A percentile compares a stretch with the other conserved stretches of the same genome.
Conservation (phyloP, 345 rosid species). For the Clarkia xantiana region DNA sequence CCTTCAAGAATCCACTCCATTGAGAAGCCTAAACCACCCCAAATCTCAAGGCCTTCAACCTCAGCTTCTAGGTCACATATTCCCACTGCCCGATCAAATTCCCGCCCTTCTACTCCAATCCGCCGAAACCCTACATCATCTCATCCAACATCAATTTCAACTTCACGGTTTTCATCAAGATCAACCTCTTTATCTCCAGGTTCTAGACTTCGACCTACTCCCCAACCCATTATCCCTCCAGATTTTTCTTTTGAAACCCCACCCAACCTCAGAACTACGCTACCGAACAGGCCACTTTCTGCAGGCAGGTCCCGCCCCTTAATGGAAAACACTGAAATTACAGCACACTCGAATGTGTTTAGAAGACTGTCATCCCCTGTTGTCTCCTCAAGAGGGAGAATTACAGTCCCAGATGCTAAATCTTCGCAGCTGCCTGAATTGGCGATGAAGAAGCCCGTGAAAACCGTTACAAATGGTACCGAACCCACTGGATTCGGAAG, state of each 20-base stretch:
- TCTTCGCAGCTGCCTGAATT: slow-evolving; percentile 35
- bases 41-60: slow-evolving; percentile 65
- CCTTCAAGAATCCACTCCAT: slow-evolving; percentile 50
- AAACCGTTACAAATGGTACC: slow-evolving; percentile 25
- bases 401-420: slow-evolving; percentile 52
- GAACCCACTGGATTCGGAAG: slow-evolving; percentile 82
- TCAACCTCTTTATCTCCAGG: slow-evolving; percentile 55
- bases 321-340: slow-evolving; percentile 46
- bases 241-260: slow-evolving; percentile 91
- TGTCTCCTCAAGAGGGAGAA: slow-evolving; percentile 57
- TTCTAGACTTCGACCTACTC: slow-evolving; percentile 49
- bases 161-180: slow-evolving; percentile 53
- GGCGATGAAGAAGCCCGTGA: slow-evolving; percentile 47
- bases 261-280: slow-evolving; percentile 78
- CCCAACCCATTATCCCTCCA: slow-evolving; percentile 63
- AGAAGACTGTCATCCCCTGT: slow-evolving; percentile 80
- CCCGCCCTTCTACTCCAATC: slow-evolving; percentile 90
- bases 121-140: slow-evolving; percentile 53
- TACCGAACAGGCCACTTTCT: slow-evolving; percentile 85
- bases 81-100: slow-evolving; percentile 44
- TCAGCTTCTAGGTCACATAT: slow-evolving; percentile 78
- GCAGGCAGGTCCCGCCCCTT: slow-evolving; percentile 88
- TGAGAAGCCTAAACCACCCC: slow-evolving; percentile 47
- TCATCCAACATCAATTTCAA: slow-evolving; percentile 29
- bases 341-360: slow-evolving; percentile 22